Base-by-base conservation (phyloP, 805 yeast genomes). In the Wickerhamiella galacta region DNA sequence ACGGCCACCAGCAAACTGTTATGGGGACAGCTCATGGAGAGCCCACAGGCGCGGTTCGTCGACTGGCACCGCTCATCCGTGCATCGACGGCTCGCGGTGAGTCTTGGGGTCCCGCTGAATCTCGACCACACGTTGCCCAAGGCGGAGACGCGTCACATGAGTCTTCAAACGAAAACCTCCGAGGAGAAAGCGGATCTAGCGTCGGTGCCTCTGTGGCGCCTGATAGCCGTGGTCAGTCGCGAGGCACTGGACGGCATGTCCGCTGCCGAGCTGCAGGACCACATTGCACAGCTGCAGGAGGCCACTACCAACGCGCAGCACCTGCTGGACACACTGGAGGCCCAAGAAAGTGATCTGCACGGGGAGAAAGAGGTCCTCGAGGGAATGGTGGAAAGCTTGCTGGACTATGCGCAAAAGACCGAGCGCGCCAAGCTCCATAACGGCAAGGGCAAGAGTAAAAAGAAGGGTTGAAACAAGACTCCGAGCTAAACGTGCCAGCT, bases 301-400 rank as follows among this genome's bases (percentile, higher is more conserved):
- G 60, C 64, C 15, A 44, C 69, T 19, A 45, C 43, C 16, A 47
- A 42, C 3, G 56, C 70, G 3, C 60, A 62, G 33, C 48, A 39
- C 7, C 46, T 61, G 21, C 47, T 68, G 10, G 49, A 60, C 10
- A 57, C 67, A 8, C 74, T 85, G 77, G 60, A 61, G 31, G 52
- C 64, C 39, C 59, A 66, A 37, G 58, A 66, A 30, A 49, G 52
- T 22, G 70, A 64, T 6, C 54, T 74, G 14, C 58, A 58, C 36
- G 65, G 62, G 27, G 92, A 83, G 51, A 77, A 79, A 45, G 68
- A 66, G 21, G 70, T 85, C 11, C 83, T 75, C 49, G 93, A 87
- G 44, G 66, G 75, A 2, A 93, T 90, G 43, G 83, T 90, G 26
- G 93, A 82, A 48, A 83, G 81, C 45, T 58, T 85, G 44, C 79